Base-by-base conservation (phyloP, 768 basidiomycete species). In the Steccherinum ochraceum region DNA sequence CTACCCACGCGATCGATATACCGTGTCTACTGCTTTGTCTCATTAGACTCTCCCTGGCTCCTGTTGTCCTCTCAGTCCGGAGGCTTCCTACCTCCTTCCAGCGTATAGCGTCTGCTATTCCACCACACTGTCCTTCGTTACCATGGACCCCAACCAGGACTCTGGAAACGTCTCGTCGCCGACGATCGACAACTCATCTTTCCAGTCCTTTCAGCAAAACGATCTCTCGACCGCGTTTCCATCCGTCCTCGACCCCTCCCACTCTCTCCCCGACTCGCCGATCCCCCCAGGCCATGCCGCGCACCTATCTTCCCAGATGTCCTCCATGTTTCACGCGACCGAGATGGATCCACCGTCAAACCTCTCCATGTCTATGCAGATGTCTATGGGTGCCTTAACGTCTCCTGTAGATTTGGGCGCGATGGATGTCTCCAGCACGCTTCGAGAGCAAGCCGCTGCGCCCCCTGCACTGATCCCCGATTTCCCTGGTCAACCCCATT, bases 351-450 rank as follows among this genome's bases (percentile, higher is more conserved):
- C 56, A 12, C 41, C 59, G 11, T 45, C 54, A n/a, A 26, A 57
- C 13, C 46, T 59, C 18, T 12, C 62, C 23, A 47, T 60, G 19
- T 26, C 59, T 13, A 55, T 63, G 52, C 53, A 60, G 18, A 45
- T 63, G 50, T 51, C 59, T 49, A 64, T 55, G 52, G 43, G 51
- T 27, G 54, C 47, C 40, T 43, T 57, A 23, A 27, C 55, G 5
- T 52, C 56, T n/a, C 3, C 58, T 19, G 51, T 51, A 16, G 49
- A 55, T 46, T 13, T 59, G 25, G 12, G 51, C 27, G 49, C 55
- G 7, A 64, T 66, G 61, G 63, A 66, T 50, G 59, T 61, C 40
- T 59, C 70, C 16, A 59, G 62, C 42, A 74, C 75, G 55, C 58
- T 77, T 45, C 55, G 75, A 11, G 41, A 43, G 11, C 41, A n/a